Conservation (phyloP, 306 rosid genomes). For the Cucumis hystrix region DNA sequence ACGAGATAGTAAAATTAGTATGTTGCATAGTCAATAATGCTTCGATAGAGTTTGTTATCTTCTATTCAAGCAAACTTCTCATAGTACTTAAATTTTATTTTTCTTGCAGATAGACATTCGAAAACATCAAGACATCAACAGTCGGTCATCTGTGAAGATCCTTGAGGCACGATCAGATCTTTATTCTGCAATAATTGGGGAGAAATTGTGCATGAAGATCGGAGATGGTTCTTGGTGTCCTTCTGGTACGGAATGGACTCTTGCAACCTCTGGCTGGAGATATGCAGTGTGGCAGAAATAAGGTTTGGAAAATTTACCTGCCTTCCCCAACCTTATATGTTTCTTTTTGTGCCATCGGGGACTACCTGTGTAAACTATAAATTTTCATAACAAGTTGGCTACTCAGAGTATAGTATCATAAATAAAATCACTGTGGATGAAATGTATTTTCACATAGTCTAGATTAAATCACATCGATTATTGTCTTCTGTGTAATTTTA, state of each 20-base stretch:
- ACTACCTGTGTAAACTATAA: too few relatives aligned
- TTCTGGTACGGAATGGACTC: conserved; percentile 59
- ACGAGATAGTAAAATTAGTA: conserved; percentile 80
- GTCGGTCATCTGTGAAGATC: conserved; percentile 60
- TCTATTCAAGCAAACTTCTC: not conserved
- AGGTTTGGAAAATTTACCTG: not conserved
- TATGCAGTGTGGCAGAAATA: conserved; percentile 83
- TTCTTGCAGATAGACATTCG: conserved; percentile 56
- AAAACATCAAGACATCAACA: conserved; percentile 61
- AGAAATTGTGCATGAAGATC: conserved; percentile 73
- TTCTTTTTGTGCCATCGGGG: too few relatives aligned
- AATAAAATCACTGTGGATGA: not conserved
- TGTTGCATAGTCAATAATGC: not conserved
- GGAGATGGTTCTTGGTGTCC: conserved; percentile 86
- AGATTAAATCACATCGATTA: too few relatives aligned
- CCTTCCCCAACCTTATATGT: not conserved
- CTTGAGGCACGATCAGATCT: conserved; percentile 66
- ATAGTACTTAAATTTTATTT: not conserved
- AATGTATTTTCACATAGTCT: too few relatives aligned
- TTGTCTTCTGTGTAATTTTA: too few relatives aligned
- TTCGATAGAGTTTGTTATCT: not conserved
- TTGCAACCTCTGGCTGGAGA: conserved; percentile 55
- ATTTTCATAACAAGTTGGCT: too few relatives aligned
- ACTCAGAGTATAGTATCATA: not conserved
- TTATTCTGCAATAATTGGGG: conserved; percentile 76